Percentiles rank a stretch among this genome's conserved stretches.
Conservation (phyloP, 345 rosid genomes). For the Sonneratia alba region DNA sequence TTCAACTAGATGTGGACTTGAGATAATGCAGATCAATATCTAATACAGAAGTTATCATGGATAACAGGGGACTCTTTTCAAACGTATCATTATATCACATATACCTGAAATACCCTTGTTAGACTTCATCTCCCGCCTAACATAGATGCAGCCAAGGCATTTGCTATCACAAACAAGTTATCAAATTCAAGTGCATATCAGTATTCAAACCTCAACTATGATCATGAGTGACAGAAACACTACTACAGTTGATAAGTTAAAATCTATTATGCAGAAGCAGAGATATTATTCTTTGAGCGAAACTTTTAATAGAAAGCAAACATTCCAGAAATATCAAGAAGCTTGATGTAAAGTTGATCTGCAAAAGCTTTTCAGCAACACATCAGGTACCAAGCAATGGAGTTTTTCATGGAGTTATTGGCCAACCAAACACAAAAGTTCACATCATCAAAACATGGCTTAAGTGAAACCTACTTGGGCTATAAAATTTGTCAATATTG, state of each 20-base stretch:
- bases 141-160: slow-evolving; percentile 93
- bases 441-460: not conserved
- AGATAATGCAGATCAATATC: not conserved
- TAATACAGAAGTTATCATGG: not conserved
- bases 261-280: not conserved
- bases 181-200: not conserved
- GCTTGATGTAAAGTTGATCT: too few relatives aligned
- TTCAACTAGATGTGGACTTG: not conserved
- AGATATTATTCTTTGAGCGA: too few relatives aligned
- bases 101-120: slow-evolving; percentile 95
- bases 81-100: not conserved
- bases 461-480: not conserved
- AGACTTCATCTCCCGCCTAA: slow-evolving; percentile 80
- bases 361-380: too few relatives aligned
- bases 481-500: not conserved
- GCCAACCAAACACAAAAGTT: not conserved
- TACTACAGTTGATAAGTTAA: not conserved
- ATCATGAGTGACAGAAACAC: not conserved
- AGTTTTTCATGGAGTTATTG: not conserved
- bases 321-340: too few relatives aligned
- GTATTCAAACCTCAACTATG: not conserved
- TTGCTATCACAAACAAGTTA: slow-evolving; percentile 39
- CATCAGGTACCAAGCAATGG: too few relatives aligned
- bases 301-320: too few relatives aligned
- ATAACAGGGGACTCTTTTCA: not conserved